phyloP scores from a whole-genome alignment of 2,329 filamentous ascomycete genomes.

The Pseudogymnoascus sp. region DNA sequence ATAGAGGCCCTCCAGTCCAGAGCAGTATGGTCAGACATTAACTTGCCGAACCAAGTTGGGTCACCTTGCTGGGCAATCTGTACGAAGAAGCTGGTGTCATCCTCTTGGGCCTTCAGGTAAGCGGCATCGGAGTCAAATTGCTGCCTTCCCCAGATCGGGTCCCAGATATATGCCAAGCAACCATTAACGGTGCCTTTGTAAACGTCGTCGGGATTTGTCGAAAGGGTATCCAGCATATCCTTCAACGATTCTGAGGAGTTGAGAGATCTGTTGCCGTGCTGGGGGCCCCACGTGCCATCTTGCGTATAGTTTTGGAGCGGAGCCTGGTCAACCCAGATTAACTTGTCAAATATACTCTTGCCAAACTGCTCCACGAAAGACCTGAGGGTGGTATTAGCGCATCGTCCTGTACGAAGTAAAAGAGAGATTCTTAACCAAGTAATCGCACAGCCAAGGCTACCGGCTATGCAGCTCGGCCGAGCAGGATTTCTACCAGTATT shows the following conservation, averaged over 20 bases:
- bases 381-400: conserved; percentile 13
- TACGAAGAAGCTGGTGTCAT: conserved; percentile 26
- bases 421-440: conserved; percentile 19
- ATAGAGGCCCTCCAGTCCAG: conserved; percentile 27
- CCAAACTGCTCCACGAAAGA: conserved; percentile 27
- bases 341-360: conserved; percentile 21
- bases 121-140: conserved; percentile 13
- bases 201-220: conserved; percentile 18
- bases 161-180: conserved; percentile 25
- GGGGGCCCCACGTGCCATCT: conserved; percentile 21
- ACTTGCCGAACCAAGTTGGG: conserved; percentile 23
- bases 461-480: conserved; percentile 21
- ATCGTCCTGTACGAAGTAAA: background rate
- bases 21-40: conserved; percentile 29
- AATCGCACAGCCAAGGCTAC: conserved; percentile 27
- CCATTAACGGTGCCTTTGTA: conserved; percentile 25
- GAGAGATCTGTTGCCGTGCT: conserved; percentile 26
- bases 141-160: background rate
- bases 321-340: conserved; percentile 27
- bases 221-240: conserved; percentile 22
- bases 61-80: conserved; percentile 24
- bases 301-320: conserved; percentile 25
- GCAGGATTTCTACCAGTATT: background rate
- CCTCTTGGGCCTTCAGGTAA: background rate
- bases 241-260: conserved; percentile 23